Base-by-base conservation (phyloP, 2,329 filamentous ascomycete genomes). In the Aureobasidium sp. region DNA sequence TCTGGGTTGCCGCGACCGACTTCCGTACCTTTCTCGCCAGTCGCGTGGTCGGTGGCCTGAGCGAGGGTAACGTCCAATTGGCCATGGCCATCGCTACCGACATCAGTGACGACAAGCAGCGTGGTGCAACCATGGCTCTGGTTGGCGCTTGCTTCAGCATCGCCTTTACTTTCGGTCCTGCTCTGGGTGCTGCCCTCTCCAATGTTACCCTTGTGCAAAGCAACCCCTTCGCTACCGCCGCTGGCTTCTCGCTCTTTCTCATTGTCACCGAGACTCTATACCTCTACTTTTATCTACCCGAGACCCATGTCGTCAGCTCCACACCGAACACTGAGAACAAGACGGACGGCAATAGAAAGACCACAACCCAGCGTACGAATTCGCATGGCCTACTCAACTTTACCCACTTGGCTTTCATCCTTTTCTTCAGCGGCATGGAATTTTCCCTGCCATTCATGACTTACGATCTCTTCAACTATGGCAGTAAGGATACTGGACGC, bases 391-490 rank as follows among this genome's bases (percentile, higher is more conserved):
- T 96, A 13, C 85, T 99, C 51, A 97, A 97, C 72, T 77, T 87
- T 1, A 87, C 90, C 0, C 94, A 99, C 75, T 88, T 97, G 71
- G 78, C 87, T 51, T 99, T 99, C 75, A 86, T 99, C 64, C 85
- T 99, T 13, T 96, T 96, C 76, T 99, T 99, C 77, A 96, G 91
- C 2, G 94, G 94, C 64, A 93, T 99, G 88, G 94, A 99, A 73
- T 97, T 96, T 75, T 96, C 92, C 0, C 83, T 99, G 3, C 92
- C 94, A 0, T 99, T 99, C 74, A 92, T 99, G 85, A 97, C 93
- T 0, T 96, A 94, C 70, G 93, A 96, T 59, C 84, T 99, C 48
- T 97, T 97, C 74, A 83, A 84, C 9, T 95, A 94, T 72, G 84
- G 82, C 12, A 88, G 92, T 0, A 84, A 86, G 47, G 84, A 90